A percentile compares a stretch with the other conserved stretches of the same genome.
Evolutionary conservation across 805 yeast genomes (phyloP).

Genomic region (Ogataea allantospora): DNA sequence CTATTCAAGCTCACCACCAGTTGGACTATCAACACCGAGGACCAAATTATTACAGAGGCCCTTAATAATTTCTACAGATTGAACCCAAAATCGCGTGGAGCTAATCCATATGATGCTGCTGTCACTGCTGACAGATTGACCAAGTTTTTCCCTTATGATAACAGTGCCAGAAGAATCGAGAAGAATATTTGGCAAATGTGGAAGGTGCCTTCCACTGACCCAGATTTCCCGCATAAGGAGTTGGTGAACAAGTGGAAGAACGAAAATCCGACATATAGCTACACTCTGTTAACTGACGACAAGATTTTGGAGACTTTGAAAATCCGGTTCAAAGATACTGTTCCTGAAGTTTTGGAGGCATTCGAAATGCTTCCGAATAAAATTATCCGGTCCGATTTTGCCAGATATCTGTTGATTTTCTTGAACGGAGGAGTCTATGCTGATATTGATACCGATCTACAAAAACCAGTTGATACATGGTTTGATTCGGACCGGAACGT

Average conservation of each 20-base stretch:
- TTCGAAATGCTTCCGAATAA: conserved; percentile 54
- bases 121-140: conserved; percentile 33
- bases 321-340: conserved; percentile 32
- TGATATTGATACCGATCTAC: conserved; percentile 57
- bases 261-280: conserved; percentile 34
- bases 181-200: conserved; percentile 37
- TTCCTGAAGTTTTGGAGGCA: conserved; percentile 55
- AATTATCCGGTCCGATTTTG: conserved; percentile 51
- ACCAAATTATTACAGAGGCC: conserved; percentile 27
- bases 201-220: conserved; percentile 34
- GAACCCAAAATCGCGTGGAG: conserved; percentile 34
- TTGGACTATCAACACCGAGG: conserved; percentile 28
- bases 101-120: conserved; percentile 34
- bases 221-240: conserved; percentile 35
- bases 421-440: conserved; percentile 61
- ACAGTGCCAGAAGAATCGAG: conserved; percentile 33
- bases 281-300: conserved; percentile 33
- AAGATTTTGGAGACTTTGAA: conserved; percentile 31
- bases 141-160: conserved; percentile 34
- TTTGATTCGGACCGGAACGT: conserved; percentile 50
- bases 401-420: conserved; percentile 52
- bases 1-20: conserved; percentile 27
- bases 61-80: conserved; percentile 31
- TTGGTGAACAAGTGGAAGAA: conserved; percentile 34
- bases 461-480: conserved; percentile 60